Evolutionary conservation across 169 alveolate genomes (phyloP), one percentile per base, ranked within the genome.

Genomic region (Besnoitia besnoiti): DNA sequence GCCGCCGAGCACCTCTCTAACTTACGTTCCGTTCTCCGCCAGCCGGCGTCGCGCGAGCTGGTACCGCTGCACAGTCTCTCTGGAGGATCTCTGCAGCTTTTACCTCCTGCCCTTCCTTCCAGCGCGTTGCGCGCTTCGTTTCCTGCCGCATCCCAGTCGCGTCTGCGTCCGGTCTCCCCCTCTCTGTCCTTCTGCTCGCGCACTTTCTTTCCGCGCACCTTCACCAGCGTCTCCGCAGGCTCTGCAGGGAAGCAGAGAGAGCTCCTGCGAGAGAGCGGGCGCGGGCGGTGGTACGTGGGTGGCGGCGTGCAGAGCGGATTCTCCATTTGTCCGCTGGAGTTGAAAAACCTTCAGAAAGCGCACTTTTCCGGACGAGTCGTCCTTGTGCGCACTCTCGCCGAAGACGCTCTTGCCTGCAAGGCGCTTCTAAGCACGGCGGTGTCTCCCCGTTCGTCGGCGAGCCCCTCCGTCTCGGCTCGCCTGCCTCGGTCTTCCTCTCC

Each of bases 351-450:
- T 2, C 87, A 51, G 19, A 19, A 14, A 8, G 47, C 30, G 33
- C 49, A 21, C 40, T 77, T 77, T 27, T 2, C 50, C 4, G 87
- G 87, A n/a, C 40, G 87, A 42, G 7, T 77, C 44, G 0, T 77
- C 61, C 40, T 77, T 10, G 87, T 77, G 35, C 49, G 87, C 14
- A 40, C 49, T 30, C 37, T 77, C 49, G 87, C n/a, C n/a, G 87
- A 77, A 3, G 87, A 77, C 55, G 59, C 61, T 24, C 59, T 55
- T 12, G 87, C 87, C 0, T 77, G 61, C 12, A n/a, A 8, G 59
- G 87, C 87, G n/a, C 87, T 77, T 37, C 87, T 77, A n/a, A 27
- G 19, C 10, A 77, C 44, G 35, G 87, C 87, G 8, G 40, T 12
- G 14, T 77, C 87, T 27, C 19, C 46, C 5, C 7, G 59, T 77